Evolutionary conservation across 2,329 filamentous ascomycete species (phyloP).

Genomic region (Fusarium aywerte): DNA sequence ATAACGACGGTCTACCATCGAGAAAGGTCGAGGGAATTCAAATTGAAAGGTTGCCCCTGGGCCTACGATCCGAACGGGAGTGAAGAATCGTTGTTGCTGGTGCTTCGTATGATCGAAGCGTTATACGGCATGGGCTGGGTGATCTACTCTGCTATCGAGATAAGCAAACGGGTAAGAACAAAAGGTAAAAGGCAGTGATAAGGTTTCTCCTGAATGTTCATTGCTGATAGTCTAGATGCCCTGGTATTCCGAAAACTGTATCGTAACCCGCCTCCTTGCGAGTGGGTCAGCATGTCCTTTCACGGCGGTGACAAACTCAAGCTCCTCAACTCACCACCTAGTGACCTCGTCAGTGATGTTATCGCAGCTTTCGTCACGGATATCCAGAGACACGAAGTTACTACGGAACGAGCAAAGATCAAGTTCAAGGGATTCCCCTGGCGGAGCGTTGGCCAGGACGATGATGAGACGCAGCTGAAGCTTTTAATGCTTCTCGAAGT

Average conservation of each 20-base stretch:
- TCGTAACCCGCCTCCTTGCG: fast-evolving
- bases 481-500: slow-evolving; percentile 9
- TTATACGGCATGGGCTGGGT: slow-evolving; percentile 14
- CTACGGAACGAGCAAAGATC: slow-evolving; percentile 7
- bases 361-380: neutral
- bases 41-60: slow-evolving; percentile 20
- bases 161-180: slow-evolving; percentile 3
- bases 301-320: slow-evolving; percentile 29
- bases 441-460: neutral
- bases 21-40: slow-evolving; percentile 18
- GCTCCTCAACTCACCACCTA: slow-evolving; percentile 14
- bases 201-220: too few species aligned
- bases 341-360: slow-evolving; percentile 2
- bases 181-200: slow-evolving; percentile 1
- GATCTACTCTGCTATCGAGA: slow-evolving; percentile 15
- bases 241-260: slow-evolving; percentile 18
- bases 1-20: slow-evolving; percentile 9
- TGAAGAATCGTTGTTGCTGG: slow-evolving; percentile 16
- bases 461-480: slow-evolving; percentile 14
- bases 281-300: slow-evolving; percentile 29
- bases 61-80: slow-evolving; percentile 1
- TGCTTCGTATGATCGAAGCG: slow-evolving; percentile 9
- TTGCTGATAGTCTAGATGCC: neutral
- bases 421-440: slow-evolving; percentile 21
- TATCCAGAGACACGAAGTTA: slow-evolving; percentile 9